Evolutionary conservation across 179 eudicot genomes (phyloP).

Genomic region (Nepenthes alata): DNA sequence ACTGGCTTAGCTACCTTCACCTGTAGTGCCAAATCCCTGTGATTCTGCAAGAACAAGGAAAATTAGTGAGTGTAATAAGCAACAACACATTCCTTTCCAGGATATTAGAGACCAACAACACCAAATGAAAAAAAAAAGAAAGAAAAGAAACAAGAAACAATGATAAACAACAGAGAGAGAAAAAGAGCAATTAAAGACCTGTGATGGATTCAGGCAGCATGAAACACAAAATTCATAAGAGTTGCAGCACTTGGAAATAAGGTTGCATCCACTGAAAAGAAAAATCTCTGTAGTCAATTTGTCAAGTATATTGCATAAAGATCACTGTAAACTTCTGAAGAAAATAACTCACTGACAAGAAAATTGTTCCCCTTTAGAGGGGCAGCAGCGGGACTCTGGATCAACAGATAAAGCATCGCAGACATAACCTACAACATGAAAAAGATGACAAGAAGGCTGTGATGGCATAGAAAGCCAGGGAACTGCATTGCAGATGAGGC

Average conservation of each 20-base stretch:
- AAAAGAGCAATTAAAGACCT: constrained; percentile 22
- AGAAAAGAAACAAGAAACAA: not conserved
- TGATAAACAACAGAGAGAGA: not conserved
- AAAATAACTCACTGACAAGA: constrained; percentile 92
- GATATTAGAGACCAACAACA: too few species aligned
- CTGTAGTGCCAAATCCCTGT: constrained; percentile 43
- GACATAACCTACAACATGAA: constrained; percentile 50
- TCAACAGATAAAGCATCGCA: constrained; percentile 83
- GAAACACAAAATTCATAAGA: constrained; percentile 93
- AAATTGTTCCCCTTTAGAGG: constrained; percentile 56
- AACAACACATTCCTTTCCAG: not conserved
- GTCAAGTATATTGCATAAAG: constrained; percentile 4
- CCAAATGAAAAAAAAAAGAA: not conserved
- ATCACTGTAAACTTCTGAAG: constrained; percentile 4
- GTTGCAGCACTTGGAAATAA: constrained; percentile 81
- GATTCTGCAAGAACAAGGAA: constrained; percentile 34
- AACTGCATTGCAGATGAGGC: too few species aligned
- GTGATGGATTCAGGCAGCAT: constrained; percentile 77
- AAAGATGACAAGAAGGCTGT: not conserved
- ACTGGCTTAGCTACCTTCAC: constrained; percentile 78
- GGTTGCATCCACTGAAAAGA: constrained; percentile 76
- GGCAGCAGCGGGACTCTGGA: constrained; percentile 79
- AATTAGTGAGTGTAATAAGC: not conserved
- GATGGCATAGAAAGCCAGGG: too few species aligned
- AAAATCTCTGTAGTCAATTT: constrained; percentile 9